Conservation (phyloP, 164 flowering plant genomes). For the Berberis thunbergii region DNA sequence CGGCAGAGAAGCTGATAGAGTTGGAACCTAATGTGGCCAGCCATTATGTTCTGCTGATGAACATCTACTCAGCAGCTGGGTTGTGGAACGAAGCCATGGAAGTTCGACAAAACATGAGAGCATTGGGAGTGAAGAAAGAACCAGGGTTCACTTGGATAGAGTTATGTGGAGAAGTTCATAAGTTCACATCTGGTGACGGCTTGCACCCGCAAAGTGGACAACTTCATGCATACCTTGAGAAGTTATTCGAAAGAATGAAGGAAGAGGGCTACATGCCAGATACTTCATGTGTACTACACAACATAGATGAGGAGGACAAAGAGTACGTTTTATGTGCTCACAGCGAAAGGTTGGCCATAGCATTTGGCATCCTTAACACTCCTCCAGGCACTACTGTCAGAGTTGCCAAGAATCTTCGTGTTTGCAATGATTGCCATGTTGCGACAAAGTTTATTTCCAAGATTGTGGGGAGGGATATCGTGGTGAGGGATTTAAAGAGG, state of each 20-base stretch:
- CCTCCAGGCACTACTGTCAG: constrained; percentile 10
- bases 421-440: constrained; percentile 9
- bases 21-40: constrained; percentile 9
- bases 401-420: constrained; percentile 10
- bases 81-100: constrained; percentile 4
- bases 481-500: constrained; percentile 6
- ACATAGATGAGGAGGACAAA: constrained; percentile 4
- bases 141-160: constrained; percentile 10
- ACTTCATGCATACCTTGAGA: constrained; percentile 1
- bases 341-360: constrained; percentile 9
- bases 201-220: background rate
- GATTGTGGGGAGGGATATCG: constrained; percentile 6
- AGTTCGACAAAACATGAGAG: constrained; percentile 6
- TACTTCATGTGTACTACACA: constrained; percentile 9
- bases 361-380: constrained; percentile 11
- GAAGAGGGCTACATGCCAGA: constrained; percentile 9
- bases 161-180: constrained; percentile 7
- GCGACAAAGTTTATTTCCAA: constrained; percentile 8
- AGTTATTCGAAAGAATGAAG: constrained; percentile 1
- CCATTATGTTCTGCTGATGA: constrained; percentile 5
- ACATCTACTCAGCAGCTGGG: constrained; percentile 9
- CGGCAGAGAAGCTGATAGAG: constrained; percentile 4
- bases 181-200: constrained; percentile 3
- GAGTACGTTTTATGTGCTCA: constrained; percentile 7
- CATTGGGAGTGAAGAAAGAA: constrained; percentile 7